These are phyloP conservation scores for Nigrograna mackinnonii DNA, from an alignment of 2,329 filamentous ascomycete species.

Conservation along the genomic window DNA sequence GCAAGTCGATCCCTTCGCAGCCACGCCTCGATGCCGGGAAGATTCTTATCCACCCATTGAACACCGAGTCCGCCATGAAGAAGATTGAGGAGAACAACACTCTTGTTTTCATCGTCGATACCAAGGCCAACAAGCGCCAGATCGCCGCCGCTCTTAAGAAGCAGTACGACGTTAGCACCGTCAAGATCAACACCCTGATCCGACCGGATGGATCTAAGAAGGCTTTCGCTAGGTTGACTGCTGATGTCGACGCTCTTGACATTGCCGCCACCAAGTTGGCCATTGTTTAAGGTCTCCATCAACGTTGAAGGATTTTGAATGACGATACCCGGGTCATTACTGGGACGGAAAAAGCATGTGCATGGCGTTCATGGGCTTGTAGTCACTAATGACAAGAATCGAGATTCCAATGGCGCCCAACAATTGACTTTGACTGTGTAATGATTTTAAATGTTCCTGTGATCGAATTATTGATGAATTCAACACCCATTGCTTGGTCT, in stretches of 20 bases:
- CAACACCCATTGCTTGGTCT: too few species aligned
- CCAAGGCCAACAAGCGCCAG: constrained; percentile 96
- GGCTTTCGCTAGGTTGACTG: constrained; percentile 93
- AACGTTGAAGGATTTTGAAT: constrained; percentile 18
- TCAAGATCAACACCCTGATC: constrained; percentile 99
- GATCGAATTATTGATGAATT: too few species aligned
- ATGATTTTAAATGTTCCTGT: too few species aligned
- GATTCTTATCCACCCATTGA: constrained; percentile 95
- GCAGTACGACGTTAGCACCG: constrained; percentile 95
- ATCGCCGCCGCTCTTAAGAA: constrained; percentile 99
- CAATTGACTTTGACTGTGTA: too few species aligned
- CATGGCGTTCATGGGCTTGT: constrained; percentile 42
- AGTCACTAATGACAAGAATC: constrained; percentile 41
- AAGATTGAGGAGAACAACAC: constrained; percentile 99
- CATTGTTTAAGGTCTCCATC: constrained; percentile 73
- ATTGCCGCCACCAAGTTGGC: constrained; percentile 99
- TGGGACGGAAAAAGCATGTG: constrained; percentile 34
- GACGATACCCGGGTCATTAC: constrained; percentile 28
- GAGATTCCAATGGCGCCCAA: constrained; percentile 29
- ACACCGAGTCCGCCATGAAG: constrained; percentile 99
- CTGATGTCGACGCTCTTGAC: constrained; percentile 97
- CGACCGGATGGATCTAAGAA: constrained; percentile 98
- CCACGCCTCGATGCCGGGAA: constrained; percentile 96
- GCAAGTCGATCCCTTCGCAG: constrained; percentile 88
- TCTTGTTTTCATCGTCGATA: constrained; percentile 93